Conservation (phyloP, 2,329 filamentous ascomycete genomes). For the Penicillium hesseltinei region DNA sequence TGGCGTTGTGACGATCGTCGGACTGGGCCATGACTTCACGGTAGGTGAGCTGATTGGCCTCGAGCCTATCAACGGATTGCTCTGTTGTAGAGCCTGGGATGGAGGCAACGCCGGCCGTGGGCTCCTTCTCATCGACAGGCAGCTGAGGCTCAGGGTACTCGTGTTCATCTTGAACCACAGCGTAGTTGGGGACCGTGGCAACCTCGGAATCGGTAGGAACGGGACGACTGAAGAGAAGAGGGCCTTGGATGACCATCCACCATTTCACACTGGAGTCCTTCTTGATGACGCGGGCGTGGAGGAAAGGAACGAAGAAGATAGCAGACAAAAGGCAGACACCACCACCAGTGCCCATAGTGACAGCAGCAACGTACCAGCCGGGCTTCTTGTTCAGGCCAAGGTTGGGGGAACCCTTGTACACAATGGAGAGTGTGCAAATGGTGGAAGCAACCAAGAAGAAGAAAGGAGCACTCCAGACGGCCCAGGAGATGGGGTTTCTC, state of each 20-base stretch:
- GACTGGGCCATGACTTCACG: conserved; percentile 60
- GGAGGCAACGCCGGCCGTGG: conserved; percentile 17
- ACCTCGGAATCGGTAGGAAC: conserved; percentile 52
- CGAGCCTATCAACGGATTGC: conserved; percentile 44
- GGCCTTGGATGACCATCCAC: conserved; percentile 63
- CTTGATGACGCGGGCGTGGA: conserved; percentile 66
- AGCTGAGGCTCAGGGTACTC: conserved; percentile 44
- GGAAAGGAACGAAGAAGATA: conserved; percentile 71
- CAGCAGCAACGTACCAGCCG: conserved; percentile 63
- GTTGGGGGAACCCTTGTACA: conserved; percentile 76
- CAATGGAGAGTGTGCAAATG: conserved; percentile 72
- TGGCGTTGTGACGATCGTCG: conserved; percentile 59
- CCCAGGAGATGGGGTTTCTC: conserved; percentile 69
- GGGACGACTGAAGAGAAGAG: conserved; percentile 62
- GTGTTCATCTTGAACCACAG: conserved; percentile 67
- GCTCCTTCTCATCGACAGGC: conserved; percentile 24
- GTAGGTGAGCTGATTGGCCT: conserved; percentile 58
- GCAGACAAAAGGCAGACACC: conserved; percentile 60
- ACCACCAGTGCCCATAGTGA: conserved; percentile 63
- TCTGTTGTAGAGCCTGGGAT: conserved; percentile 31
- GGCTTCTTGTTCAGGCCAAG: conserved; percentile 62
- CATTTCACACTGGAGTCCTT: conserved; percentile 64
- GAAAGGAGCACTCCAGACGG: conserved; percentile 69
- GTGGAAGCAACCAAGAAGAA: conserved; percentile 76
- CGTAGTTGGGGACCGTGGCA: conserved; percentile 69